phyloP scores from a whole-genome alignment of 805 yeast genomes.

The Metschnikowia lochheadii region DNA sequence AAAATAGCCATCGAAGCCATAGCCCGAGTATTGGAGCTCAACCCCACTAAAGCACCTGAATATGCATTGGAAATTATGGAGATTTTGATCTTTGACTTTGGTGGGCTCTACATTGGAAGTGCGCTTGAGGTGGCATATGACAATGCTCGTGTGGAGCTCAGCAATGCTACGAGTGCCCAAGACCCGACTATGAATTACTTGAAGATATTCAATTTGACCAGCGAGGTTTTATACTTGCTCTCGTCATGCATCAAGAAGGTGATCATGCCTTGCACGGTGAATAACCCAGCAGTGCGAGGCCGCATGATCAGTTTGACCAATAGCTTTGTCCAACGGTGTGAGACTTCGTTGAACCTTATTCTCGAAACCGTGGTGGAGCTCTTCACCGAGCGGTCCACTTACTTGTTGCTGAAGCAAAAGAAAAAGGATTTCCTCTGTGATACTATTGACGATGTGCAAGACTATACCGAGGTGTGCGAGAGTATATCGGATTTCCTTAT shows the following conservation, averaged over 20 bases:
- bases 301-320: conserved; percentile 61
- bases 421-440: conserved; percentile 62
- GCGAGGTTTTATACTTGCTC: conserved; percentile 59
- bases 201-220: conserved; percentile 46
- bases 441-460: conserved; percentile 35
- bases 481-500: conserved; percentile 53
- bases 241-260: conserved; percentile 73
- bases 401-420: conserved; percentile 58
- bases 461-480: conserved; percentile 70
- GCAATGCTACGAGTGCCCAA: conserved; percentile 21
- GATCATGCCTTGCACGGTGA: conserved; percentile 68
- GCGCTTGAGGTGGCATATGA: conserved; percentile 70
- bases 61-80: conserved; percentile 65
- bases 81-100: conserved; percentile 62
- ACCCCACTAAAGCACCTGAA: conserved; percentile 58
- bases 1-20: conserved; percentile 70
- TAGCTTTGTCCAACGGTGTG: conserved; percentile 54
- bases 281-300: conserved; percentile 52
- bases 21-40: conserved; percentile 69
- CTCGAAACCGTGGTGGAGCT: conserved; percentile 55
- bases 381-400: conserved; percentile 46
- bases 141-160: conserved; percentile 33
- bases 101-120: conserved; percentile 67
- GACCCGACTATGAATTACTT: conserved; percentile 46
- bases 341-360: conserved; percentile 61